phyloP scores from a whole-genome alignment of 805 yeast species.

The Metschnikowia vanudenii region DNA sequence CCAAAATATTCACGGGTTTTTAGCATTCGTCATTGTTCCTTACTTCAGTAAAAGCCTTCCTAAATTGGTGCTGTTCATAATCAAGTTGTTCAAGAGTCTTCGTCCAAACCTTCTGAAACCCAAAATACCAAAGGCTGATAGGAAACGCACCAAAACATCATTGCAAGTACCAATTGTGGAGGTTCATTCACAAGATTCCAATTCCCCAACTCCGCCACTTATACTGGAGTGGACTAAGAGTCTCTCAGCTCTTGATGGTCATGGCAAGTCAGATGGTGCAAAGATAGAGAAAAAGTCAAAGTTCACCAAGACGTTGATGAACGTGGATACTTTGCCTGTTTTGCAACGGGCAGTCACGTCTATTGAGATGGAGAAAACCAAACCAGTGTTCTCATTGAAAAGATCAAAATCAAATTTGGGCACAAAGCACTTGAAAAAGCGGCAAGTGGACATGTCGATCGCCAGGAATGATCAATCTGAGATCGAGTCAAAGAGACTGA shows the following conservation, averaged over 20 bases:
- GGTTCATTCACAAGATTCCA: not conserved
- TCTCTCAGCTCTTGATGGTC: conserved; percentile 2
- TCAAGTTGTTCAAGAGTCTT: conserved; percentile 50
- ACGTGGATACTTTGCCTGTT: conserved; percentile 12
- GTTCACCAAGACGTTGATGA: conserved; percentile 16
- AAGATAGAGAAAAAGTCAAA: conserved; percentile 13
- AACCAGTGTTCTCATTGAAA: conserved; percentile 36
- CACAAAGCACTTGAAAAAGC: conserved; percentile 35
- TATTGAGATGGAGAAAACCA: conserved; percentile 22
- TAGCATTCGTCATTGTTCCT: conserved; percentile 53
- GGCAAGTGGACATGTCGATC: conserved; percentile 41
- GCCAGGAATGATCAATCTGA: conserved; percentile 4
- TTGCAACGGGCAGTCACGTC: conserved; percentile 23
- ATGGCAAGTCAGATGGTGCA: not conserved
- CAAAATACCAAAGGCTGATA: conserved; percentile 25
- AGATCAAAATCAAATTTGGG: conserved; percentile 42
- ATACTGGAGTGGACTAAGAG: conserved; percentile 6
- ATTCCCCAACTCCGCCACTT: not conserved
- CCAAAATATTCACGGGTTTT: conserved; percentile 45
- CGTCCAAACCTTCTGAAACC: conserved; percentile 16
- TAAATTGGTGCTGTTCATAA: conserved; percentile 41
- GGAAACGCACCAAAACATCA: conserved; percentile 9
- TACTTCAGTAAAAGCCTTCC: conserved; percentile 52
- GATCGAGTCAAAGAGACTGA: conserved; percentile 3
- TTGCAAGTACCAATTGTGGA: not conserved